Base-by-base conservation (phyloP, 78 protist species). In the Parvularia atlantis region DNA sequence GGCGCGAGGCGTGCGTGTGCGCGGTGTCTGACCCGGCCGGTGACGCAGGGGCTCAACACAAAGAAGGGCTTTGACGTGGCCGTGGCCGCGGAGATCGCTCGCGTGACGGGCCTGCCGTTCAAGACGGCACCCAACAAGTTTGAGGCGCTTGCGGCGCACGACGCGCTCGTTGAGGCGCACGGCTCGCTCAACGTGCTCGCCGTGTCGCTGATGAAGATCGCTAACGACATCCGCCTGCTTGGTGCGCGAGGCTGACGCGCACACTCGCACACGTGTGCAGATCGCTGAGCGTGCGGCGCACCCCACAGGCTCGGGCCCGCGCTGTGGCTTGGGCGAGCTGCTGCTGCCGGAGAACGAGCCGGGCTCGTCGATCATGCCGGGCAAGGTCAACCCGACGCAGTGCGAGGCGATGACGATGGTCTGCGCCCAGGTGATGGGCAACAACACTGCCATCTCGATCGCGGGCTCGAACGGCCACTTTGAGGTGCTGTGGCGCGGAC, bases 371-470 rank as follows among this genome's bases (percentile, higher is more conserved):
- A 91, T 93, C 80, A 92, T 92, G 93, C 94, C 96, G 24, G 93
- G 90, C 28, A 88, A 89, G 79, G 94, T 84, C 35, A 92, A 92
- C 81, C 96, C 98, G 56, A 92, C 95, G 35, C 96, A 94, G 64
- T 80, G 89, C 74, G 98, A 94, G 83, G 89, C 96, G 1, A 3
- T 92, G 66, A 91, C 98, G n/a, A 94, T 94, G 98, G 91, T 88
- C 58, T 82, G 87, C 58, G 89, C 90, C 24, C 97, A 91, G 59
- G 96, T 94, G 41, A 86, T 92, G 77, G 96, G 98, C 70, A 92
- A 92, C 73, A 84, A 94, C 66, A 70, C 68, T 37, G 77, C 97
- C 56, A 81, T 94, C 41, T 59, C 90, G 11, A 73, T 92, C n/a
- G 96, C 85, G 26, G 97, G 96, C 26, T 50, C 80, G 71, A 76